Evolutionary conservation across 768 basidiomycete species (phyloP), one percentile per base, ranked within the genome.

Genomic region (Pleurotus sapidus): DNA sequence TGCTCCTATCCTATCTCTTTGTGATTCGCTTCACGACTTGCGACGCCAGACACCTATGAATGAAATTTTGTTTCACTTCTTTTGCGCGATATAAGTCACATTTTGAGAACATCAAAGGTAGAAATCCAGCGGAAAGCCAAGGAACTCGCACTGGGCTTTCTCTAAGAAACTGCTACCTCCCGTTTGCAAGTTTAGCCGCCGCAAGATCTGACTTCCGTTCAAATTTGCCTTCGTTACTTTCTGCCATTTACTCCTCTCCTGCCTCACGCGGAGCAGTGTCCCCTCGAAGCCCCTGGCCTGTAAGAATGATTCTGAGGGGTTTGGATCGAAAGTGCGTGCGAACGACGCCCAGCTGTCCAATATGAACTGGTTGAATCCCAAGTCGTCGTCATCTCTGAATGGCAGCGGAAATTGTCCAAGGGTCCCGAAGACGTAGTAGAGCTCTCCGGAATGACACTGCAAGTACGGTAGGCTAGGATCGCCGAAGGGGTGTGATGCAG

Each of bases 261-360:
- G 46, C 18, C 59, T 59, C 20, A 77, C 60, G 6, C 65, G 68
- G 30, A 60, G 57, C 1, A 69, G 63, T 1, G 77, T 75, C 14
- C 62, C 67, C 1, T 67, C 64, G 64, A 76, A 80, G 2, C 79
- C 80, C 1, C 79, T 68, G 3, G 76, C 78, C 0, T 63, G 57
- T 30, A 82, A 74, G 63, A 76, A 81, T 1, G 60, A 70, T 0
- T 64, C 58, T 3, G 72, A 67, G 0, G 78, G 80, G 59, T 81
- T 82, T 5, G 81, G 81, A 57, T 82, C 65, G 61, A 73, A 75
- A 3, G 76, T 74, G 39, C 79, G 72, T 6, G 75, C 78, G 58
- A 82, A 82, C 5, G 75, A 64, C 0, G 74, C 68, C 82, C 80
- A 83, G 7, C 67, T 63, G 60, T 82, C 81, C 4, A 75, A 64